A percentile compares a stretch with the other conserved stretches of the same genome.
Evolutionary conservation across 441 rosid genomes (phyloP).

Genomic region (Rhodomyrtus psidioides): DNA sequence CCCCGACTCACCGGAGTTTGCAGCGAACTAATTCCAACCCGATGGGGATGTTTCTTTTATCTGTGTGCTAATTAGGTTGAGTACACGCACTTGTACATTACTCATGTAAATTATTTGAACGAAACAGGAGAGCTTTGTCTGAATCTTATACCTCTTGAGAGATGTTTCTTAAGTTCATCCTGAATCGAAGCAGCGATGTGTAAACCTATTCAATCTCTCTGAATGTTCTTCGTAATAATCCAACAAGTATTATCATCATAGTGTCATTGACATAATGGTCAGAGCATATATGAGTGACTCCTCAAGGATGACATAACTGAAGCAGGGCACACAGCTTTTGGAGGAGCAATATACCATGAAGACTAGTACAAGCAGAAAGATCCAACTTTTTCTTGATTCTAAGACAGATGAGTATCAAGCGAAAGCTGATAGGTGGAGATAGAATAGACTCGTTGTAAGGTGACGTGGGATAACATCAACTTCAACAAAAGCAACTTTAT

Average conservation of each 20-base stretch:
- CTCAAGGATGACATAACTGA: background rate
- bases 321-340: background rate
- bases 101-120: background rate
- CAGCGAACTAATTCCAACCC: background rate
- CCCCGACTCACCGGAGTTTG: background rate
- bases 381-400: background rate
- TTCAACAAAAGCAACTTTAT: background rate
- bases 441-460: too few species aligned
- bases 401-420: background rate
- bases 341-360: background rate
- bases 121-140: background rate
- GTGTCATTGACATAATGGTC: background rate
- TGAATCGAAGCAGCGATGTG: background rate
- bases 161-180: background rate
- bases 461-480: too few species aligned
- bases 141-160: background rate
- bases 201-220: background rate
- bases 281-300: background rate
- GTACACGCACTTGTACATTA: background rate
- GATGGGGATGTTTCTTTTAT: background rate
- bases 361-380: background rate
- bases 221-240: background rate
- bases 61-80: background rate
- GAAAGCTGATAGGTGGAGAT: too few species aligned
- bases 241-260: background rate